Conservation (phyloP, 176 grass and related monocot species). For the Musa acuminata region DNA sequence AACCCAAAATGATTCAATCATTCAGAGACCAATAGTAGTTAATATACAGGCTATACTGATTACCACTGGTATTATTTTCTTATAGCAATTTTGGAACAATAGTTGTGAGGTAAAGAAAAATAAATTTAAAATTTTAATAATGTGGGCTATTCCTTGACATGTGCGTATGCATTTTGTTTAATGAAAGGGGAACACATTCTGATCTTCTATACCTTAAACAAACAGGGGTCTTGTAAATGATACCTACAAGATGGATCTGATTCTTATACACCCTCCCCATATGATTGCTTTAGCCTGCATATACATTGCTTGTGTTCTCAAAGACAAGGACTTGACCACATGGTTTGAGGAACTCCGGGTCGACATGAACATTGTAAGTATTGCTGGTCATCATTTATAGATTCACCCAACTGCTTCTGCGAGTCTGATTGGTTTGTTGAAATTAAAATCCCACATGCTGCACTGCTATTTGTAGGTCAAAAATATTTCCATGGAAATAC, state of each 20-base stretch:
- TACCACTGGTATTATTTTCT: background rate
- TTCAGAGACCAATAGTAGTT: background rate
- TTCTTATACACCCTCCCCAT: constrained; percentile 82
- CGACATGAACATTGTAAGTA: constrained; percentile 81
- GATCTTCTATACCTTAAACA: background rate
- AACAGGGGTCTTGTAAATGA: constrained; percentile 93
- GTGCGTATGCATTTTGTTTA: background rate
- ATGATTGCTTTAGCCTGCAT: constrained; percentile 97
- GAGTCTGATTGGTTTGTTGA: background rate
- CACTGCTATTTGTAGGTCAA: constrained; percentile 43
- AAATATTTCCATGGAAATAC: constrained; percentile 86
- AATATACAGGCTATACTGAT: background rate
- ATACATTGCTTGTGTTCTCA: constrained; percentile 75
- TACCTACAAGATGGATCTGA: constrained; percentile 96
- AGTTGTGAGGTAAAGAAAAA: background rate
- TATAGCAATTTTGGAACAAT: too few relatives aligned
- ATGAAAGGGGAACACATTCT: background rate
- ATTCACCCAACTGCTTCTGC: background rate
- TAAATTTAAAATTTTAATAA: background rate
- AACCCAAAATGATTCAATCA: background rate
- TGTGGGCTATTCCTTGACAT: background rate
- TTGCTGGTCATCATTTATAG: background rate
- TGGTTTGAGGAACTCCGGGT: constrained; percentile 93
- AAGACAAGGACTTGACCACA: constrained; percentile 70
- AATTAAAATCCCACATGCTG: background rate